A percentile compares a stretch with the other conserved stretches of the same genome.
Conservation (phyloP, 2,329 filamentous ascomycete genomes). For the Thielaviopsis populi region DNA sequence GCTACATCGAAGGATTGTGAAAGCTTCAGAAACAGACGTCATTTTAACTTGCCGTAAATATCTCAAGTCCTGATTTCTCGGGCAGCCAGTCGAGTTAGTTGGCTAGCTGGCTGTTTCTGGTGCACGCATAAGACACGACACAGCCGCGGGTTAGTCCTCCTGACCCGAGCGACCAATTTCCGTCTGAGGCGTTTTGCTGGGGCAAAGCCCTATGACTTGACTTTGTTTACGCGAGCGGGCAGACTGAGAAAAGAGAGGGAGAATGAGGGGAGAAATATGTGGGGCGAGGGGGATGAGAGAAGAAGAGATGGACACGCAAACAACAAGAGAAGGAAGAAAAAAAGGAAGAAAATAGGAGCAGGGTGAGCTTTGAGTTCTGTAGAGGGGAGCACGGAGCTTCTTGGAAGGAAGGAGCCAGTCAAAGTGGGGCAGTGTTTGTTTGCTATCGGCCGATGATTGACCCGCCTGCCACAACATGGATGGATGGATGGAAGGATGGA, state of each 20-base stretch:
- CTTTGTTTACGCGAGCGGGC: background rate
- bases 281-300: background rate
- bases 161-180: background rate
- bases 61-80: background rate
- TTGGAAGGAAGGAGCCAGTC: constrained; percentile 10
- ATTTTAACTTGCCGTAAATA: background rate
- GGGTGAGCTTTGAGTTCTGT: background rate
- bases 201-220: background rate
- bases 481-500: too few relatives aligned
- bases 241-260: background rate
- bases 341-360: background rate
- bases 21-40: background rate
- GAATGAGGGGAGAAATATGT: too few relatives aligned
- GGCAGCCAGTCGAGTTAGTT: background rate
- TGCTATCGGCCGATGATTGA: background rate
- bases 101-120: background rate
- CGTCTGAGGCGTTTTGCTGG: background rate
- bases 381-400: constrained; percentile 14
- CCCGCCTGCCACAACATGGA: background rate
- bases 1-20: background rate
- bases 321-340: background rate
- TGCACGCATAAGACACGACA: background rate
- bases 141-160: background rate
- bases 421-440: background rate
- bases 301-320: background rate